Percentiles rank a stretch among this genome's conserved stretches.
Conservation (phyloP, 495 filamentous ascomycete species). For the Trichocladium uniseriatum region DNA sequence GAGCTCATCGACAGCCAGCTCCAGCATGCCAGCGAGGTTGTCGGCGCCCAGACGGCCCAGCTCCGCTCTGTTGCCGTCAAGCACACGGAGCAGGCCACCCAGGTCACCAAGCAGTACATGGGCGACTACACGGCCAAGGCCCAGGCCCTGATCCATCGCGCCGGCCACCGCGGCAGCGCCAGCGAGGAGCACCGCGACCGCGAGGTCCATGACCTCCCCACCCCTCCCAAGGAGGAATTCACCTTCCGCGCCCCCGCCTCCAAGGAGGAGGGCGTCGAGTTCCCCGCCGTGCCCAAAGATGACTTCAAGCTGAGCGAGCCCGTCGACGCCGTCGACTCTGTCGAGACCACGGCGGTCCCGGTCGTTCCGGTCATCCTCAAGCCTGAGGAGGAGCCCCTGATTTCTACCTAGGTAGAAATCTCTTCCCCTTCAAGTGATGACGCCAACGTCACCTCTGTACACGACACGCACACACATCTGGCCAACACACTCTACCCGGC, state of each 20-base stretch:
- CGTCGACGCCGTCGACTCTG: no score
- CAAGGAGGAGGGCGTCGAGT: neutral
- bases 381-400: slow-evolving; percentile 33
- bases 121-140: slow-evolving; percentile 81
- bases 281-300: neutral
- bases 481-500: slow-evolving; percentile 1
- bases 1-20: slow-evolving; percentile 87
- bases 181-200: slow-evolving; percentile 3
- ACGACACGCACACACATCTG: neutral
- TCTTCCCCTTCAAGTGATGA: neutral
- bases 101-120: slow-evolving; percentile 68
- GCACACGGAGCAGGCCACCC: slow-evolving; percentile 67
- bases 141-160: slow-evolving; percentile 52
- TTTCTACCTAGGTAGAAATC: slow-evolving; percentile 20
- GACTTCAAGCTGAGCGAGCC: slow-evolving; percentile 13
- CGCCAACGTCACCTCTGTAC: neutral
- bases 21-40: slow-evolving; percentile 54
- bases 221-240: slow-evolving; percentile 44
- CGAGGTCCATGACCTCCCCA: slow-evolving; percentile 48
- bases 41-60: slow-evolving; percentile 74
- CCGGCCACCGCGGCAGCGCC: slow-evolving; percentile 23
- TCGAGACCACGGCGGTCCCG: slow-evolving; percentile 1
- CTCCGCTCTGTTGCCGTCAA: slow-evolving; percentile 70
- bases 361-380: neutral
- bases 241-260: neutral